phyloP scores from a whole-genome alignment of 805 yeast species.

The Candida parachauliodes region DNA sequence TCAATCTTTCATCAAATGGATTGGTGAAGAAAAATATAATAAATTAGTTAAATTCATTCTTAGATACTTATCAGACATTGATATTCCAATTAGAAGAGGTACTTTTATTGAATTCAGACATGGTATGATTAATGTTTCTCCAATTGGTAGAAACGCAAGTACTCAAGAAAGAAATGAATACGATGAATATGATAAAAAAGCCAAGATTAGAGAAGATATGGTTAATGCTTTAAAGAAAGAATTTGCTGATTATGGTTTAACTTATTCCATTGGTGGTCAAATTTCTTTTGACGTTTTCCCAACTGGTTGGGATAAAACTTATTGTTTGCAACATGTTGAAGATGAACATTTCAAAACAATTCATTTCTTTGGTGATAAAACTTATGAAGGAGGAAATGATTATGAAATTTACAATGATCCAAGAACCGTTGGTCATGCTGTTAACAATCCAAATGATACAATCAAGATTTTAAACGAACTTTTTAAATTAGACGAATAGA shows the following conservation, averaged over 20 bases:
- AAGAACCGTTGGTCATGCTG: constrained; percentile 96
- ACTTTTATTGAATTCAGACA: constrained; percentile 98
- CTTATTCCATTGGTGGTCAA: constrained; percentile 99
- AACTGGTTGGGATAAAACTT: constrained; percentile 99
- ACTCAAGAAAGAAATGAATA: constrained; percentile 90
- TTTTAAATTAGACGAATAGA: constrained; percentile 35
- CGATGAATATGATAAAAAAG: constrained; percentile 77
- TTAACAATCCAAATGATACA: constrained; percentile 85
- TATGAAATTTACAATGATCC: constrained; percentile 90
- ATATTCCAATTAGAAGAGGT: constrained; percentile 96
- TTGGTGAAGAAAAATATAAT: constrained; percentile 94
- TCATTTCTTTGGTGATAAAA: constrained; percentile 98
- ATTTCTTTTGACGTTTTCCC: constrained; percentile 99
- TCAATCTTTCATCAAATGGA: constrained; percentile 91
- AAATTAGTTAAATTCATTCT: constrained; percentile 81
- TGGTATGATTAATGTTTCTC: constrained; percentile 98
- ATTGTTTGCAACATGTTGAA: constrained; percentile 89
- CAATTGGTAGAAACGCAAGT: constrained; percentile 97
- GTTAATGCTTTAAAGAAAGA: constrained; percentile 79
- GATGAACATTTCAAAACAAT: constrained; percentile 80
- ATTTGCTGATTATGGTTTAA: constrained; percentile 80
- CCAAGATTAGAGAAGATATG: constrained; percentile 79
- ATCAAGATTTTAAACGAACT: constrained; percentile 77
- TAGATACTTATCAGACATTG: constrained; percentile 78
- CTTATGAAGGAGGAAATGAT: constrained; percentile 97